A percentile compares a stretch with the other conserved stretches of the same genome.
Conservation (phyloP, 2,329 filamentous ascomycete species). For the Penicillium italicum region DNA sequence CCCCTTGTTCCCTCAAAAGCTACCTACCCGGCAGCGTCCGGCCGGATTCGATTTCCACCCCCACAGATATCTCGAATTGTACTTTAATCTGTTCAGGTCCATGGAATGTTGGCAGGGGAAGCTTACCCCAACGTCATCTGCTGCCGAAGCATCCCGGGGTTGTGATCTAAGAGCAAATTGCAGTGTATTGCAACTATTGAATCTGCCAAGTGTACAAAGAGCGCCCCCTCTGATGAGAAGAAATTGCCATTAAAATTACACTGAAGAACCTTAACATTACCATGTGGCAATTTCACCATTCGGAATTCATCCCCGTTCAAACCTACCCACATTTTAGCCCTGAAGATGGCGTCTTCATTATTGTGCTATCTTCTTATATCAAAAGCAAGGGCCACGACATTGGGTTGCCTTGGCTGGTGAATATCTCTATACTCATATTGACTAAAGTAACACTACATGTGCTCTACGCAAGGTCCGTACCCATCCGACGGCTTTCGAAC, state of each 20-base stretch:
- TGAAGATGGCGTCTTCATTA: background rate
- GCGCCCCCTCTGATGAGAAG: background rate
- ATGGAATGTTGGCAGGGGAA: background rate
- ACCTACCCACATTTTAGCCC: background rate
- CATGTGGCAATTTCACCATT: background rate
- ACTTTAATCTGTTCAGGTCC: background rate
- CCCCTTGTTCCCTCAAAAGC: background rate
- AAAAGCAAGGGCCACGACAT: background rate
- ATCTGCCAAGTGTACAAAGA: background rate
- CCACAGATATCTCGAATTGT: background rate
- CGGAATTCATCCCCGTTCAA: slow-evolving; percentile 5
- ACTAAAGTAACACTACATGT: background rate
- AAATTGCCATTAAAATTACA: background rate
- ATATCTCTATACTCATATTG: background rate
- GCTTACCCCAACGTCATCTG: slow-evolving; percentile 1
- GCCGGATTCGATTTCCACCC: slow-evolving; percentile 1
- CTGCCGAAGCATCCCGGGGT: slow-evolving; percentile 1
- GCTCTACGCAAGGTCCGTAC: background rate
- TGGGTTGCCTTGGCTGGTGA: background rate
- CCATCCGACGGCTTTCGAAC: background rate
- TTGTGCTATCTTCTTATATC: background rate
- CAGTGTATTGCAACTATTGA: background rate
- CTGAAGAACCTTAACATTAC: background rate
- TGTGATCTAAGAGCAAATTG: background rate
- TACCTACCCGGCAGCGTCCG: background rate